Percentiles rank a stretch among this genome's conserved stretches.
Evolutionary conservation across 352 stramenopile genomes (phyloP).

Genomic region (Pythium pyrilobum): DNA sequence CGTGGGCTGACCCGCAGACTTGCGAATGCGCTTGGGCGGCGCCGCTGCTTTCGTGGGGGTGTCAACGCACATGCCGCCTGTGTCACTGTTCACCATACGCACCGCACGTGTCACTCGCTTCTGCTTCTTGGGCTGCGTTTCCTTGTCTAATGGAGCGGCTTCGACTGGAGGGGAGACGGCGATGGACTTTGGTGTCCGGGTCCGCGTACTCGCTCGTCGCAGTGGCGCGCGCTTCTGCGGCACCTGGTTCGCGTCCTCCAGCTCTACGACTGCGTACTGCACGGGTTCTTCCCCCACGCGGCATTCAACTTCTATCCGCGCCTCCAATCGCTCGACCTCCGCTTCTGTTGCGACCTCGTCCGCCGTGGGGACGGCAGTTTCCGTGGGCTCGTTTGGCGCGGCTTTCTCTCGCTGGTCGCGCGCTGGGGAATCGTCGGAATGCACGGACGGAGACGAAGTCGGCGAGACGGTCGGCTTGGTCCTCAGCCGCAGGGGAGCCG

Average conservation of each 20-base stretch:
- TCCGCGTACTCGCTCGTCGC: background rate
- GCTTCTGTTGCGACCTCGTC: background rate
- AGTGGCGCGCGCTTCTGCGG: background rate
- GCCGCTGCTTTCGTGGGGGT: constrained; percentile 33
- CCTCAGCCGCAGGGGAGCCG: constrained; percentile 16
- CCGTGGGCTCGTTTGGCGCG: background rate
- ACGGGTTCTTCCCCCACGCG: constrained; percentile 1
- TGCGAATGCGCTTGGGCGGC: constrained; percentile 39
- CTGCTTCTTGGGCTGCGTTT: constrained; percentile 3
- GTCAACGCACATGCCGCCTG: constrained; percentile 31
- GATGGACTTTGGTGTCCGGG: no score
- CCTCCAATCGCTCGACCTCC: constrained; percentile 7
- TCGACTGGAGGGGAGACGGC: no score
- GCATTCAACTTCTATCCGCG: constrained; percentile 10
- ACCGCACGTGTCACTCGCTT: constrained; percentile 37
- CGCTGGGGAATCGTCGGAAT: background rate
- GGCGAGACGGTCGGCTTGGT: background rate
- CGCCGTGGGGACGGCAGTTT: background rate
- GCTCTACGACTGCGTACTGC: background rate
- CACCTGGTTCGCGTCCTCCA: background rate
- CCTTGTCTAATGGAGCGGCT: background rate
- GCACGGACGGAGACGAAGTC: background rate
- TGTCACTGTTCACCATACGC: constrained; percentile 23
- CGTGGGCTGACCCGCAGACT: background rate
- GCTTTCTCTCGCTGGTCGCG: background rate